A percentile compares a stretch with the other conserved stretches of the same genome.
These are phyloP conservation scores for Discostella stelligeroides DNA, from an alignment of 108 stramenopile species.

Conservation along the genomic window DNA sequence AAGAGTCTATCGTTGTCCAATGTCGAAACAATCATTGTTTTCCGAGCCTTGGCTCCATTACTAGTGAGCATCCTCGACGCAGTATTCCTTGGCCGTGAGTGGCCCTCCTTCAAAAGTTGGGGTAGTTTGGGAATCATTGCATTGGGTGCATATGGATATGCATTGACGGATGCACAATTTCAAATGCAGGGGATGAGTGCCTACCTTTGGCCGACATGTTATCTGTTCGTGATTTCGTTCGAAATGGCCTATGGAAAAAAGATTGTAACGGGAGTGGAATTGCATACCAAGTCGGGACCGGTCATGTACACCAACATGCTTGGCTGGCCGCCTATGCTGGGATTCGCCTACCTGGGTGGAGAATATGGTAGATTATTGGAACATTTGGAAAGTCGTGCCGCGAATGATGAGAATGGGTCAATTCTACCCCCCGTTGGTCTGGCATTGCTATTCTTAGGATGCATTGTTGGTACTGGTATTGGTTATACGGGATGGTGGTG, in stretches of 20 bases:
- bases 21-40: constrained; percentile 95
- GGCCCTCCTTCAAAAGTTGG: constrained; percentile 75
- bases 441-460: constrained; percentile 62
- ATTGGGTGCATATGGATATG: constrained; percentile 82
- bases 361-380: constrained; percentile 64
- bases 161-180: constrained; percentile 72
- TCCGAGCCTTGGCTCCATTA: constrained; percentile 83
- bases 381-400: constrained; percentile 26
- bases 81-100: constrained; percentile 84
- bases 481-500: constrained; percentile 91
- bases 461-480: constrained; percentile 86
- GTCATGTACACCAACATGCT: constrained; percentile 91
- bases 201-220: constrained; percentile 77
- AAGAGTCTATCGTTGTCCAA: constrained; percentile 75
- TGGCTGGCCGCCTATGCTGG: constrained; percentile 80
- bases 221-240: constrained; percentile 73
- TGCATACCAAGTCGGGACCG: constrained; percentile 82
- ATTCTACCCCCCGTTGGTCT: constrained; percentile 50
- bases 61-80: constrained; percentile 83
- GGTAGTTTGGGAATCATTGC: constrained; percentile 62
- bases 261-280: constrained; percentile 72
- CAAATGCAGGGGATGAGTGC: constrained; percentile 52
- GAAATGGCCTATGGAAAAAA: constrained; percentile 94
- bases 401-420: constrained; percentile 12
- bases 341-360: constrained; percentile 69